Base-by-base conservation (phyloP, 2,329 filamentous ascomycete species). In the Zymoseptoria crescenta region DNA sequence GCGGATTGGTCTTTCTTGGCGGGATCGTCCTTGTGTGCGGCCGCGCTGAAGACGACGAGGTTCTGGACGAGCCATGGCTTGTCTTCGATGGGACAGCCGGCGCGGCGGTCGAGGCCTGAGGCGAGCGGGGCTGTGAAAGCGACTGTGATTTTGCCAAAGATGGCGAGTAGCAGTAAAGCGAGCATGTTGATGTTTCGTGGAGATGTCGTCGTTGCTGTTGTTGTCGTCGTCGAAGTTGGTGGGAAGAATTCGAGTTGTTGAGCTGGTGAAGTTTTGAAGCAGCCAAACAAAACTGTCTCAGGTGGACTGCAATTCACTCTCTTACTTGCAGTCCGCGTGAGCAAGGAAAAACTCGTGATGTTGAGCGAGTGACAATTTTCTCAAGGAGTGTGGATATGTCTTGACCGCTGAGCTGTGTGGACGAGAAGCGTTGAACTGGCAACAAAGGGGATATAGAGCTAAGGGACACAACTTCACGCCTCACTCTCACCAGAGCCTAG, bases 11-110 rank as follows among this genome's bases (percentile, higher is more conserved):
- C 24, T 9, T 3, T 20, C 49, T 57, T 54, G 41, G 60, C 51
- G 8, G 51, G n/a, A 8, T 3, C 29, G 16, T 10, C n/a, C 24
- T 52, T 29, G 51, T 21, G 5, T 8, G 29, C n/a, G 51, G 24
- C 29, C 24, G 27, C 24, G 8, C 62, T 56, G 58, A 69, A 67
- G 56, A 58, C 57, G 27, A 57, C 45, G 54, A 70, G 21, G 57
- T 66, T 62, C 45, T 55, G 52, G 60, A 70, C 61, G 49, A 52
- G 51, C 66, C 68, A 68, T 3, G 65, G 58, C 20, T 51, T 60
- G 45, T 62, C 59, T 29, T 70, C 67, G 48, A 62, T 50, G 24
- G 56, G 56, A 49, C 41, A 49, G 54, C 29, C 13, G 13, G 35
- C 5, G 5, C 35, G 35, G 10, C n/a, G 13, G 24, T 24, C 24